Percentiles rank a stretch among this genome's conserved stretches.
phyloP scores from a whole-genome alignment of 2,329 filamentous ascomycete species.

The Exophiala oligosperma region DNA sequence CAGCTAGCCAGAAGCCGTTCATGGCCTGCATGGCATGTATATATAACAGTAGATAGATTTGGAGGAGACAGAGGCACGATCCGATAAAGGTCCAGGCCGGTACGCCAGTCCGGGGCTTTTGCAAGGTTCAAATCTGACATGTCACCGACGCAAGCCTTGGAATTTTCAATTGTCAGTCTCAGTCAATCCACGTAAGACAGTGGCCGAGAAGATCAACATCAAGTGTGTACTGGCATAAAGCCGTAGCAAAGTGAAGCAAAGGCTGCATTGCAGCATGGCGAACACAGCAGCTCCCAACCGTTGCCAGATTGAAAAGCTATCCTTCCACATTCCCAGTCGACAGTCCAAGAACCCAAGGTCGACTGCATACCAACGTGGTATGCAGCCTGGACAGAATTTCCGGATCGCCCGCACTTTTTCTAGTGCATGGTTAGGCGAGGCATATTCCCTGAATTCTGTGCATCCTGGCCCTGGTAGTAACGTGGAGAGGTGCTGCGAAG shows the following conservation, averaged over 20 bases:
- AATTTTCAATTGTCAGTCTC: slow-evolving; percentile 2
- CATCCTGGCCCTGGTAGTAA: background rate
- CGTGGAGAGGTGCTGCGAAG: background rate
- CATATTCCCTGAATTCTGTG: background rate
- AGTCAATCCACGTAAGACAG: background rate
- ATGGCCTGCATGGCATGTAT: too few species aligned
- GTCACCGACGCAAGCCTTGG: too few species aligned
- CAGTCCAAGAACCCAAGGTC: background rate
- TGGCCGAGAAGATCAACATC: background rate
- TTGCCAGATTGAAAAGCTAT: background rate
- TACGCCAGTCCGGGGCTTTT: background rate
- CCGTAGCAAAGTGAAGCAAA: background rate
- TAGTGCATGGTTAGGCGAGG: background rate
- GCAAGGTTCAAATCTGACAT: background rate
- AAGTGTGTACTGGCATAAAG: background rate
- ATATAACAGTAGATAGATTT: too few species aligned
- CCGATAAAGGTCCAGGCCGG: too few species aligned
- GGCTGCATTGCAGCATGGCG: background rate
- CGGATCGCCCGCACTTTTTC: background rate
- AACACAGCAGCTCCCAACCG: background rate
- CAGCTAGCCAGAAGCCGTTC: too few species aligned
- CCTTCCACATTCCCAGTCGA: background rate
- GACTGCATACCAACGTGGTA: too few species aligned
- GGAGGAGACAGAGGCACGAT: too few species aligned
- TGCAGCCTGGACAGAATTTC: background rate